Base-by-base conservation (phyloP, 345 rosid species). In the Citrus cavaleriei region DNA sequence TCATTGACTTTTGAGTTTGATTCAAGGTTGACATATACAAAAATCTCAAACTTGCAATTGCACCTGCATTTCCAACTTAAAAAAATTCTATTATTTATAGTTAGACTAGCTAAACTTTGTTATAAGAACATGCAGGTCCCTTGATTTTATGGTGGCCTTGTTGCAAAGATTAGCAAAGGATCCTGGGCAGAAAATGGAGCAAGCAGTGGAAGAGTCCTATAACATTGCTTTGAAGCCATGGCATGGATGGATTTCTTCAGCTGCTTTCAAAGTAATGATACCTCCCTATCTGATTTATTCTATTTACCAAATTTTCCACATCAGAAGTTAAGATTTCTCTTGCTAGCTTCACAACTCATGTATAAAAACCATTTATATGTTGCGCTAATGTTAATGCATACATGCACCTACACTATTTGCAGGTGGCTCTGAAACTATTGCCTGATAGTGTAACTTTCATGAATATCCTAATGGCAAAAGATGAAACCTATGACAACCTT, bases 201-300 rank as follows among this genome's bases (percentile, higher is more conserved):
- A 87, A 79, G 85, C 86, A 71, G 97, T 96, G 83, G 96, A 92
- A 88, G 97, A 92, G 70, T 85, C 96, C 46, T 93, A 95, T 79
- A 84, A 77, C 71, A 19, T 70, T 25, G 90, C 95, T 74, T 85
- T 95, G 77, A 95, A 92, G 85, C 96, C 89, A 4, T 88, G 93
- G 90, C 99, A 95, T 87, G 92, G 98, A 67, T 95, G 99, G 98
- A 95, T 95, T 74, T 90, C 99, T 2, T 86, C 91, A 16, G 98
- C 98, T 75, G 99, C 99, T 83, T 90, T 90, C 87, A 95, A 84
- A 88, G 99, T 93, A 87, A 30, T 42, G 40, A 67, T 14, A 12
- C 25, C 65, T 35, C 10, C 62, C 54, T 40, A 40, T 32, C 34
- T 38, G 18, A 57, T 30, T n/a, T 74, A 30, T 62, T 34, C 5